Evolutionary conservation across 2,329 filamentous ascomycete genomes (phyloP), one percentile per base, ranked within the genome.

Genomic region (Dichotomopilus funicola): DNA sequence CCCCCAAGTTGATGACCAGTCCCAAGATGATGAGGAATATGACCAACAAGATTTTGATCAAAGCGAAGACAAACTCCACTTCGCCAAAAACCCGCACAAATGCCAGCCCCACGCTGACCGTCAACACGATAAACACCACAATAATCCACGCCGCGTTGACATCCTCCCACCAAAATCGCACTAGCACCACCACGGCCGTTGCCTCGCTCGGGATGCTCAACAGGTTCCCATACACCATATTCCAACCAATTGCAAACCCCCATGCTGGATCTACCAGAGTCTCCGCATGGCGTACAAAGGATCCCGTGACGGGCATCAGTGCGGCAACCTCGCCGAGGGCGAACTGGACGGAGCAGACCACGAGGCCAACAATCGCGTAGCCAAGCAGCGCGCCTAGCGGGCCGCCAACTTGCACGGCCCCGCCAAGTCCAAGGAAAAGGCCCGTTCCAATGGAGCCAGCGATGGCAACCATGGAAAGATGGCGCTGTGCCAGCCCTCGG

Each of bases 1-100:
- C 60, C 45, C 87, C 88, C 4, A 85, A 85, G 66, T 89, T 85
- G 71, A 90, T 79, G 68, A 85, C 86, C 61, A 90, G 85, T 59
- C 80, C 82, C 64, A 91, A 87, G 65, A 91, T 85, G 73, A 89
- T 79, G 73, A 91, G 88, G 41, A 86, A 86, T 40, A 88, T 49
- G 41, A 90, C 81, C n/a, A 86, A 87, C 42, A 89, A 62, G 53
- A 91, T 85, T 70, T 91, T 91, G 75, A 92, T 82, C 55, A 78
- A 81, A 8, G 86, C 83, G 63, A 91, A 83, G 78, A 84, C 88
- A 70, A 91, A 89, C 67, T 92, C 88, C 34, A 60, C 56, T 67
- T 85, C 80, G 61, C 83, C 83, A 62, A 78, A 80, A 43, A 84
- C 75, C 42, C 81, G 75, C 37, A 86, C 73, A 43, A 83, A 75